Evolutionary conservation across 805 yeast genomes (phyloP).

Genomic region (Torulaspora gathmanii): DNA sequence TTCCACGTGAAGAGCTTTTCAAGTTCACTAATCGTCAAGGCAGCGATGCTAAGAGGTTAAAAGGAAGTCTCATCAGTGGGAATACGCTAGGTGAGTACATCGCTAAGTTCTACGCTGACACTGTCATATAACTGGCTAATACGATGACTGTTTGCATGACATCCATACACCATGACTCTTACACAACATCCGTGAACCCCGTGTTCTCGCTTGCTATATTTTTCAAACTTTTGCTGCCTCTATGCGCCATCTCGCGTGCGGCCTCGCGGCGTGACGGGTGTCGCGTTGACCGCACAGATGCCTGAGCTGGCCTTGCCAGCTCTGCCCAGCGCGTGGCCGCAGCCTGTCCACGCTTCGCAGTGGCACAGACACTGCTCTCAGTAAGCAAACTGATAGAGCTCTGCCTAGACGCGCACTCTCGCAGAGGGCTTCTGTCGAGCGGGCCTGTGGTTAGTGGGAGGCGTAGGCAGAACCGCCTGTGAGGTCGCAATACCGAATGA

Average conservation of each 20-base stretch:
- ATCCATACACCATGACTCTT: background rate
- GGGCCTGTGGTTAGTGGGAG: background rate
- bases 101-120: slow-evolving; percentile 27
- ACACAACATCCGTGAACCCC: background rate
- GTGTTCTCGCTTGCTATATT: too few relatives aligned
- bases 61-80: slow-evolving; percentile 16
- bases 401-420: background rate
- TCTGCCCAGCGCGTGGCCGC: background rate
- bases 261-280: too few relatives aligned
- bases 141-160: background rate
- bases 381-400: background rate
- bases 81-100: slow-evolving; percentile 26
- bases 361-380: background rate
- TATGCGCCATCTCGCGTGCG: too few relatives aligned
- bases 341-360: background rate
- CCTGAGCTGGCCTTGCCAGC: background rate
- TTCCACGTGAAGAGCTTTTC: slow-evolving; percentile 16
- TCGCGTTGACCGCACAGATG: background rate
- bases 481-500: slow-evolving; percentile 7
- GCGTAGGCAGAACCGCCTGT: background rate
- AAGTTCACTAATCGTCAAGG: background rate
- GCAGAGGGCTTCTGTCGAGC: background rate
- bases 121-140: background rate
- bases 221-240: too few relatives aligned
- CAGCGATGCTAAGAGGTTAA: slow-evolving; percentile 13